Evolutionary conservation across 83 land plant genomes (phyloP), one percentile per base, ranked within the genome.

Genomic region (Larix sibirica): DNA sequence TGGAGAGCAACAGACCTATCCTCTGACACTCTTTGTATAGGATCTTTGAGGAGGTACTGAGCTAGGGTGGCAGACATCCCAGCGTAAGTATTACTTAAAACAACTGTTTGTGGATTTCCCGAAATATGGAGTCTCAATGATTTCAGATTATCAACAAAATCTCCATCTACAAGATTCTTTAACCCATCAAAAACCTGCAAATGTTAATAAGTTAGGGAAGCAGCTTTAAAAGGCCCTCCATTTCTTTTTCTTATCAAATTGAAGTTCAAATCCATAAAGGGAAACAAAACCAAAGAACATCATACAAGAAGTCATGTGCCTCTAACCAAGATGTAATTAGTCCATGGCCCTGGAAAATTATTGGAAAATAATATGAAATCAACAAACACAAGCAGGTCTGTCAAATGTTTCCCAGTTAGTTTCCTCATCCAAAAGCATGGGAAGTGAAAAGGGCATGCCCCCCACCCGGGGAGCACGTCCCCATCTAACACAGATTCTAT

Each of bases 181-280:
- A 87, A 65, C 79, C 91, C 91, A 82, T 93, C 93, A 80, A 93
- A 79, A 76, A 91, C 91, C 93, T 93, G 76, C 54, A 40, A 69
- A 67, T 74, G 21, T 47, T 56, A 73, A 44, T n/a, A 7, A 21
- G 24, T 71, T 14, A 74, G 59, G 3, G 56, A 50, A 50, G 56
- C 56, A 9, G 56, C 13, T 50, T 10, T 50, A 50, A 50, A 50
- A 50, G 56, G 12, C 12, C 9, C 56, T 50, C 56, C 13, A 50
- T 50, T 50, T 50, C 2, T 50, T 50, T 50, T 50, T 50, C 56
- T 50, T 12, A 50, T 50, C 56, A 50, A 50, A 50, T 50, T 50
- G 12, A 50, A 50, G 56, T 50, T 10, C 0, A 12, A 1, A 10
- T 1, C 56, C 56, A 7, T 44, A 50, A 12, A 50, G 13, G 21